Base-by-base conservation (phyloP, 148 eudicot species). In the Vaccinium macrocarpon region DNA sequence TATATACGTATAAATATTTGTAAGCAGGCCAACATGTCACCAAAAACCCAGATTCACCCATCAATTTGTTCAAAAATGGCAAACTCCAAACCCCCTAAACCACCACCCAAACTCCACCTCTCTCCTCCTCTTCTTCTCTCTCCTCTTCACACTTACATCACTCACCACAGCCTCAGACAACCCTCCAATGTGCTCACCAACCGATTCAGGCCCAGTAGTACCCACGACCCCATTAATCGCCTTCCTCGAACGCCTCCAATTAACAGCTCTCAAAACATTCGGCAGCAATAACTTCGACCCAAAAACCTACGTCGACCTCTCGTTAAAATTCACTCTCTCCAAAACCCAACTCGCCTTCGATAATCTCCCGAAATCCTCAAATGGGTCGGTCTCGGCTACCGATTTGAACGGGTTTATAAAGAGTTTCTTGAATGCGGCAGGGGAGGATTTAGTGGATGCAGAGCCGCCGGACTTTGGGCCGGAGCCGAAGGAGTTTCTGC, bases 211-310 rank as follows among this genome's bases (percentile, higher is more conserved):
- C 82, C 92, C 90, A 5, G 89, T 90, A 42, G 86, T 90, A 4
- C 86, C 92, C 79, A 86, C 92, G 27, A 88, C 85, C 35, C 91
- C 95, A n/a, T 85, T 96, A 11, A 85, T 94, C 78, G 51, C 68
- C 29, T 92, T 92, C 84, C 93, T 94, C 25, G 91, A 91, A 80
- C 79, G 51, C 35, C 27, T 95, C 9, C 98, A 94, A 86, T 87
- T 85, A 76, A 88, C 92, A 23, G 98, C 98, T 3, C 90, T 94
- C 2, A 79, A 81, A 9, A 88, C 96, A 5, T 92, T 86, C 86
- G 98, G 98, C 35, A 86, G 70, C 81, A 83, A 76, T 1, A 86
- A 86, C 23, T 95, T 90, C 83, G 98, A 95, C 84, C 96, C 98
- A 1, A 95, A 96, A 78, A 86, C 84, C 14, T 96, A 93, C 61